These are phyloP conservation scores for Acanthamoeba lenticulata DNA, from an alignment of 208 protist genomes.

Conservation along the genomic window DNA sequence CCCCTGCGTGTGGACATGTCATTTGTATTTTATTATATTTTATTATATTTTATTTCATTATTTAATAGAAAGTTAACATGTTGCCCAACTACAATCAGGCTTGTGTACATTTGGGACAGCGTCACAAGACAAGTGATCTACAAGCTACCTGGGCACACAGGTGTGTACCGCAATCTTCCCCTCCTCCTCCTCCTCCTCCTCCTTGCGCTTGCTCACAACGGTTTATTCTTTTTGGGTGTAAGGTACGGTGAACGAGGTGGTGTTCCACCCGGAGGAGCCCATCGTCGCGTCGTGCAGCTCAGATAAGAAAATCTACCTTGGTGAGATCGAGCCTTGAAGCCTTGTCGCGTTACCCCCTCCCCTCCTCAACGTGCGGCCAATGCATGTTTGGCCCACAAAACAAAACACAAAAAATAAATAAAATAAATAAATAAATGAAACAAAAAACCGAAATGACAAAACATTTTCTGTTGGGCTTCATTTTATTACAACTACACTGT, in stretches of 20 bases:
- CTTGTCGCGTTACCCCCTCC: neutral
- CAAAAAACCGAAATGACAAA: neutral
- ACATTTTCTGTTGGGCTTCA: too few species aligned
- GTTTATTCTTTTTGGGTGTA: neutral
- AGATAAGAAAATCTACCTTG: slow-evolving; percentile 83
- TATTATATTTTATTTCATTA: too few species aligned
- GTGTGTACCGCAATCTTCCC: neutral
- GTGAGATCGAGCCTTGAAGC: slow-evolving; percentile 78
- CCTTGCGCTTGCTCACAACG: neutral
- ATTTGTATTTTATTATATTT: too few species aligned
- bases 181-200: neutral
- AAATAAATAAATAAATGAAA: neutral
- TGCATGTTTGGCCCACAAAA: neutral
- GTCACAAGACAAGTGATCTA: slow-evolving; percentile 73
- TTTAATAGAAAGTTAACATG: too few species aligned
- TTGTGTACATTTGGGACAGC: slow-evolving; percentile 82
- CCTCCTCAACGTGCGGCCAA: neutral
- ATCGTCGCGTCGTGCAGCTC: slow-evolving; percentile 81
- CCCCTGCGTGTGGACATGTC: too few species aligned
- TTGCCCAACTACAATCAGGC: too few species aligned
- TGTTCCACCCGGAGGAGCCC: slow-evolving; percentile 84
- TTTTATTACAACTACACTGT: too few species aligned
- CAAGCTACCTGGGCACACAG: slow-evolving; percentile 81
- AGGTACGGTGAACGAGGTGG: slow-evolving; percentile 77
- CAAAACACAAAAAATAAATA: neutral